Evolutionary conservation across 352 stramenopile genomes (phyloP).

Genomic region (Phytopythium montanum): DNA sequence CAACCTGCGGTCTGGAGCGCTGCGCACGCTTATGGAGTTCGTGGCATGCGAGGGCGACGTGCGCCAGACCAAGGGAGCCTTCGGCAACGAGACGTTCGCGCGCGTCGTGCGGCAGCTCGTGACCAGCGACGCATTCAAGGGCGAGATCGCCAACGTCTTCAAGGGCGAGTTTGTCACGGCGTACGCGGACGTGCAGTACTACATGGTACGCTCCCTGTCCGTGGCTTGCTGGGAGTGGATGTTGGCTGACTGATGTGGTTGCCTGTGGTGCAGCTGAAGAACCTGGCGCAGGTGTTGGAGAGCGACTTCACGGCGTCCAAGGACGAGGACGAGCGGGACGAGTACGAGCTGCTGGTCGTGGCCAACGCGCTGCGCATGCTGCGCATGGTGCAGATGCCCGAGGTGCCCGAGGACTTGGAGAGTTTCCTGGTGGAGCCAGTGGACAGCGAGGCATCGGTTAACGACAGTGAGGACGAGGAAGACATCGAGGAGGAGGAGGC

Average conservation of each 20-base stretch:
- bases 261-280: conserved; percentile 41
- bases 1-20: conserved; percentile 68
- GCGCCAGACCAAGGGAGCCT: conserved; percentile 22
- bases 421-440: conserved; percentile 63
- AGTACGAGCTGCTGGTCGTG: conserved; percentile 47
- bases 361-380: conserved; percentile 68
- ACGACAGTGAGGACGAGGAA: conserved; percentile 32
- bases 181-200: conserved; percentile 87
- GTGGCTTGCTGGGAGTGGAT: not conserved
- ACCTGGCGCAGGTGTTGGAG: conserved; percentile 60
- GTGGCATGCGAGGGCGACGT: conserved; percentile 73
- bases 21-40: conserved; percentile 90
- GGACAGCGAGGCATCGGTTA: conserved; percentile 5
- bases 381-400: conserved; percentile 72
- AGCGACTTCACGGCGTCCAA: conserved; percentile 11
- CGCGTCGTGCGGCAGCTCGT: conserved; percentile 70
- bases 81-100: conserved; percentile 86
- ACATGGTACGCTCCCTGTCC: conserved; percentile 43
- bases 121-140: conserved; percentile 67
- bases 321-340: conserved; percentile 25
- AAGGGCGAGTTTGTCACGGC: conserved; percentile 83
- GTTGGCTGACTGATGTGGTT: not conserved
- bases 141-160: conserved; percentile 78
- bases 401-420: conserved; percentile 50
- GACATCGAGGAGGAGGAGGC: conserved; percentile 32